These are phyloP conservation scores for Ogataea wickerhamii DNA, from an alignment of 805 yeast genomes.

Conservation along the genomic window DNA sequence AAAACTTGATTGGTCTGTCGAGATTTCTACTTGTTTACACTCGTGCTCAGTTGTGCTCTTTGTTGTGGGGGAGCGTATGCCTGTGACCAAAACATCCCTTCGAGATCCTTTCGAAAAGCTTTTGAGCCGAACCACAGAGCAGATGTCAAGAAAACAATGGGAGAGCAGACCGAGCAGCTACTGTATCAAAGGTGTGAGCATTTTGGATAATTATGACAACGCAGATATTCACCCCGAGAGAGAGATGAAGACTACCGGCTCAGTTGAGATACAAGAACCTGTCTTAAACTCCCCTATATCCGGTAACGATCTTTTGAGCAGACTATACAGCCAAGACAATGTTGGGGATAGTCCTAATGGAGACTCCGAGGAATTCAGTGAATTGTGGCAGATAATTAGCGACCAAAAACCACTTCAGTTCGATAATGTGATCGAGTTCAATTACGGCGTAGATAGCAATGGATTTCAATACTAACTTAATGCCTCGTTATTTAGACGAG, in stretches of 20 bases:
- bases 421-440: conserved; percentile 9
- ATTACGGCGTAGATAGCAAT: conserved; percentile 9
- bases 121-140: conserved; percentile 17
- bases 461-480: background rate
- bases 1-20: conserved; percentile 21
- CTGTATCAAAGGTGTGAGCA: conserved; percentile 16
- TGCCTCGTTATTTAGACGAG: background rate
- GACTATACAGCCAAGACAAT: background rate
- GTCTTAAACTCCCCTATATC: background rate
- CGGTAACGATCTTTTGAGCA: background rate
- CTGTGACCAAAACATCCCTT: conserved; percentile 17
- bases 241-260: background rate
- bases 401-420: conserved; percentile 15
- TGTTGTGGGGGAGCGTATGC: conserved; percentile 25
- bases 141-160: conserved; percentile 12
- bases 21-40: conserved; percentile 21
- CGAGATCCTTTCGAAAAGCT: conserved; percentile 24
- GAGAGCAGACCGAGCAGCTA: conserved; percentile 1
- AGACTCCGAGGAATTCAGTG: conserved; percentile 11
- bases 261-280: too few species aligned
- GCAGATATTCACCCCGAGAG: background rate
- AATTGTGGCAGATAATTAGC: conserved; percentile 20
- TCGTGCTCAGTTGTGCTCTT: conserved; percentile 24
- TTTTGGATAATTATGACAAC: conserved; percentile 9
- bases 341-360: background rate